A percentile compares a stretch with the other conserved stretches of the same genome.
Evolutionary conservation across 2,329 filamentous ascomycete species (phyloP).

Genomic region (Elsinoe necatrix): DNA sequence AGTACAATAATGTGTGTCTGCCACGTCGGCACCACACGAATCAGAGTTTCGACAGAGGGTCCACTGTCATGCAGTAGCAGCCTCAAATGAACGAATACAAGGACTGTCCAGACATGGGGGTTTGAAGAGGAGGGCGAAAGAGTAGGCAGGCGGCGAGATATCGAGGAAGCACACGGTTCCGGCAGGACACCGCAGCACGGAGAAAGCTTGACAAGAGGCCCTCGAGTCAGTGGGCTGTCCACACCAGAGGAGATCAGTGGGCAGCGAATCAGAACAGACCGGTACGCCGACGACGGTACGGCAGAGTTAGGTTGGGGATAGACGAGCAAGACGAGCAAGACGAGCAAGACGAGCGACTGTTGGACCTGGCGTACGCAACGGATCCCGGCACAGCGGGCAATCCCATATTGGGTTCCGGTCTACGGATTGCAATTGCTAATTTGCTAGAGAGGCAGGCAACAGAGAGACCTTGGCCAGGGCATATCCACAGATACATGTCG

Average conservation of each 20-base stretch:
- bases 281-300: conserved; percentile 11
- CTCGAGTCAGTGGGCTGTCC: conserved; percentile 10
- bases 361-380: conserved; percentile 3
- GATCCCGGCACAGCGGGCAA: conserved; percentile 15
- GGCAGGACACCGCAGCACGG: neutral
- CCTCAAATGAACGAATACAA: conserved; percentile 9
- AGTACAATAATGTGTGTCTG: neutral
- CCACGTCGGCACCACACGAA: conserved; percentile 10
- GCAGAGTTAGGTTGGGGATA: conserved; percentile 14
- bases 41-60: conserved; percentile 9
- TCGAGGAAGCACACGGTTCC: conserved; percentile 7
- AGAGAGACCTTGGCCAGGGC: neutral
- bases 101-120: conserved; percentile 8
- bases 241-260: neutral
- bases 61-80: conserved; percentile 15
- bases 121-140: neutral
- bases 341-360: conserved; percentile 2
- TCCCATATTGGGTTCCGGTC: neutral
- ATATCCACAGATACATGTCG: neutral
- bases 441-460: neutral
- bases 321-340: conserved; percentile 1
- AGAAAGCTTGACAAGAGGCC: conserved; percentile 5
- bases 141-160: conserved; percentile 8
- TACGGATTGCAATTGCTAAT: conserved; percentile 3
- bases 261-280: conserved; percentile 7